These are phyloP conservation scores for Nelumbo lutea DNA, from an alignment of 164 flowering plant species.

Conservation along the genomic window DNA sequence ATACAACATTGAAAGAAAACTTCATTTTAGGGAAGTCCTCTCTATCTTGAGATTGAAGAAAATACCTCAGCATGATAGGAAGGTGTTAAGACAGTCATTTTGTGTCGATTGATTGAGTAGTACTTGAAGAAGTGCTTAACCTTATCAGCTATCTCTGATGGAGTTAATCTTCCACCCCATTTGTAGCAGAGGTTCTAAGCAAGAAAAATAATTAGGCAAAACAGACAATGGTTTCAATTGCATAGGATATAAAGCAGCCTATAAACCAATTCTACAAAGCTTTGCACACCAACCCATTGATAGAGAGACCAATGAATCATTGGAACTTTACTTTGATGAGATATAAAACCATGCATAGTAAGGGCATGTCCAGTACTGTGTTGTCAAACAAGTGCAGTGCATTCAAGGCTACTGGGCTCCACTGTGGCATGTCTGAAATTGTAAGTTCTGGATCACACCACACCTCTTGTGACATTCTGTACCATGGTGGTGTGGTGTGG, in stretches of 20 bases:
- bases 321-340: too few relatives aligned
- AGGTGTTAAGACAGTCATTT: slow-evolving; percentile 93
- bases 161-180: slow-evolving; percentile 72
- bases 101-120: slow-evolving; percentile 94
- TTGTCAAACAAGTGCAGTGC: too few relatives aligned
- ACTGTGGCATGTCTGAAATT: too few relatives aligned
- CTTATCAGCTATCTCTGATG: slow-evolving; percentile 75
- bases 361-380: too few relatives aligned
- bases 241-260: not conserved
- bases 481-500: too few relatives aligned
- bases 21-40: not conserved
- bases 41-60: not conserved
- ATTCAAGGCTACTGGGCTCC: too few relatives aligned
- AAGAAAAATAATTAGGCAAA: not conserved
- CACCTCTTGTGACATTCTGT: too few relatives aligned
- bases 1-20: not conserved
- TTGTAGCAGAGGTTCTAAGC: slow-evolving; percentile 75
- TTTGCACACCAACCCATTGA: not conserved
- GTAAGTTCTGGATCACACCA: too few relatives aligned
- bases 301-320: too few relatives aligned
- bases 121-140: slow-evolving; percentile 95
- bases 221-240: not conserved
- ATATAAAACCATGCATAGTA: too few relatives aligned
- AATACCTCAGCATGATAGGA: slow-evolving; percentile 95
- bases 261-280: not conserved